Evolutionary conservation across 805 yeast species (phyloP).

Genomic region (Cyberlindnera euphorbiiphila): DNA sequence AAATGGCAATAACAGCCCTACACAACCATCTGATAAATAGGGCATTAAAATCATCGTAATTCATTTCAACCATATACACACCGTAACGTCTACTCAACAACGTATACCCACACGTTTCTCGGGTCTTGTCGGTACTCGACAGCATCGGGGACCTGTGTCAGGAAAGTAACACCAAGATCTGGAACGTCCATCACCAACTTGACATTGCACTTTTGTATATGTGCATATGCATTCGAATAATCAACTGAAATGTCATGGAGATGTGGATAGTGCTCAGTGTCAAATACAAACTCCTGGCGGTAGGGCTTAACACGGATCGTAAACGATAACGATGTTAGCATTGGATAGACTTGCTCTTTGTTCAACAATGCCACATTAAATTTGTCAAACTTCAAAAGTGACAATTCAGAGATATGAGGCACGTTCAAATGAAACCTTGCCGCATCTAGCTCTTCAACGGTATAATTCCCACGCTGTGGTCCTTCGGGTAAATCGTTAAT

Average conservation of each 20-base stretch:
- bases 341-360: slow-evolving; percentile 6
- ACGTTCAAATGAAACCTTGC: slow-evolving; percentile 4
- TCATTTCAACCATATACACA: no score
- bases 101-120: slow-evolving; percentile 9
- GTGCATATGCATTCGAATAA: slow-evolving; percentile 21
- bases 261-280: slow-evolving; percentile 13
- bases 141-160: slow-evolving; percentile 13
- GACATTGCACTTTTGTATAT: slow-evolving; percentile 20
- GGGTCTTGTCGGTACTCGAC: slow-evolving; percentile 13
- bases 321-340: slow-evolving; percentile 2
- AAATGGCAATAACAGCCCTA: no score
- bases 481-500: slow-evolving; percentile 9
- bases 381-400: slow-evolving; percentile 15
- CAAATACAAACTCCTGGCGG: slow-evolving; percentile 12
- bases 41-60: no score
- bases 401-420: slow-evolving; percentile 5
- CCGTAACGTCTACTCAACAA: no score
- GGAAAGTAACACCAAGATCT: slow-evolving; percentile 10
- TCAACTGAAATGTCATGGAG: slow-evolving; percentile 11
- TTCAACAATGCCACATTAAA: slow-evolving; percentile 12
- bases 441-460: background rate
- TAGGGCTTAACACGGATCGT: slow-evolving; percentile 6
- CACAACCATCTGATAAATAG: no score
- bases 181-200: slow-evolving; percentile 11
- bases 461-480: slow-evolving; percentile 5